Evolutionary conservation across 495 filamentous ascomycete species (phyloP).

Genomic region (Cercophora scortea): DNA sequence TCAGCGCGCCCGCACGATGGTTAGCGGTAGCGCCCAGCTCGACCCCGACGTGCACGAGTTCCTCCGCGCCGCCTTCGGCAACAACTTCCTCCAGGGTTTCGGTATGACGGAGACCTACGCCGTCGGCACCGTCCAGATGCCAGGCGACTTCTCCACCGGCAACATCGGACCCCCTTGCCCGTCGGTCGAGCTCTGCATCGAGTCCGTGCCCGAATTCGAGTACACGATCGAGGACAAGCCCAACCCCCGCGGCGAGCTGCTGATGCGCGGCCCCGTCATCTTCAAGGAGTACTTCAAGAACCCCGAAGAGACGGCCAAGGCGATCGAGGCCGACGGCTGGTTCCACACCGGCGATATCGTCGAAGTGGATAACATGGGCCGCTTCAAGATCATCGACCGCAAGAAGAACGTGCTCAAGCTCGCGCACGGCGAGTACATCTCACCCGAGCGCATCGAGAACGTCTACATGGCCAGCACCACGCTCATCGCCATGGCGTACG

Average conservation of each 20-base stretch:
- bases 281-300: constrained; percentile 88
- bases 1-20: constrained; percentile 62
- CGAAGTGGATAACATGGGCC: constrained; percentile 72
- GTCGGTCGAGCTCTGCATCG: constrained; percentile 67
- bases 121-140: constrained; percentile 57
- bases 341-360: constrained; percentile 93
- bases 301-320: constrained; percentile 74
- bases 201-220: constrained; percentile 90
- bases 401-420: constrained; percentile 98
- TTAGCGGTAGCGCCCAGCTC: constrained; percentile 85
- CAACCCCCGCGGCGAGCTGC: constrained; percentile 84
- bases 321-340: constrained; percentile 84
- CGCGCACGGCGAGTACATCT: constrained; percentile 96
- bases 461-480: constrained; percentile 74
- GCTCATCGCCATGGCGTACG: constrained; percentile 71
- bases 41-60: constrained; percentile 84
- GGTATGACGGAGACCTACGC: constrained; percentile 96
- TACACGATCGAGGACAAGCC: constrained; percentile 88
- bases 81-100: constrained; percentile 81
- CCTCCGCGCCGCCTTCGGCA: constrained; percentile 73
- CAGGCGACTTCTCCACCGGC: constrained; percentile 62
- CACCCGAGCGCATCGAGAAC: constrained; percentile 94
- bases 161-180: constrained; percentile 72
- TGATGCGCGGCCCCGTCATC: constrained; percentile 68
- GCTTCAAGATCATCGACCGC: constrained; percentile 90